Conservation (phyloP, 805 yeast species). For the Yamadazyma sp. region DNA sequence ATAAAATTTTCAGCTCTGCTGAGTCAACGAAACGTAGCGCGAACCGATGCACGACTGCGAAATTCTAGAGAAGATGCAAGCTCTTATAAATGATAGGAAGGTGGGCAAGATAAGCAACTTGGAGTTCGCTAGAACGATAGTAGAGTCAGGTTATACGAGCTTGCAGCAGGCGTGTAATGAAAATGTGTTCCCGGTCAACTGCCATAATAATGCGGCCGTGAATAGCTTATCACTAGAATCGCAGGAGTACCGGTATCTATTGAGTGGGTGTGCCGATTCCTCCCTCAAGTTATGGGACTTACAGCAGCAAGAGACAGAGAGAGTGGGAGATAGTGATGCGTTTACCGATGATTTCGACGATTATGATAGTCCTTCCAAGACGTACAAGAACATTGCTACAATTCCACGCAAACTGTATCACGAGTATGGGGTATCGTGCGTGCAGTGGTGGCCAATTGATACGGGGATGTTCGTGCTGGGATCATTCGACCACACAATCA, state of each 20-base stretch:
- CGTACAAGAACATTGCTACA: conserved; percentile 29
- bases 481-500: conserved; percentile 75
- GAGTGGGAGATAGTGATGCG: neutral
- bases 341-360: conserved; percentile 24
- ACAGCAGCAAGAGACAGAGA: conserved; percentile 11
- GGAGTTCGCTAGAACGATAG: conserved; percentile 35
- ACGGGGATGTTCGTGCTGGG: conserved; percentile 82
- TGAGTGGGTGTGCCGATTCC: conserved; percentile 77
- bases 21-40: no score
- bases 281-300: conserved; percentile 68
- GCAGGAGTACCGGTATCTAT: conserved; percentile 43
- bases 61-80: no score
- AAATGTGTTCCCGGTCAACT: conserved; percentile 38
- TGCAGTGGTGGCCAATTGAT: conserved; percentile 89
- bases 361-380: conserved; percentile 29
- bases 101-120: conserved; percentile 28
- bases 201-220: conserved; percentile 53
- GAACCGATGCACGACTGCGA: no score
- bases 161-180: conserved; percentile 23
- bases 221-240: conserved; percentile 61
- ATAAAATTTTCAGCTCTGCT: no score
- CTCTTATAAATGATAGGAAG: conserved; percentile 35
- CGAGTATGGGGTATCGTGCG: conserved; percentile 66
- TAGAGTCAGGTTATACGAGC: conserved; percentile 37
- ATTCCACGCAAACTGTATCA: conserved; percentile 50